A percentile compares a stretch with the other conserved stretches of the same genome.
These are phyloP conservation scores for Alternaria tenuissima DNA, from an alignment of 2,329 filamentous ascomycete genomes.

Conservation along the genomic window DNA sequence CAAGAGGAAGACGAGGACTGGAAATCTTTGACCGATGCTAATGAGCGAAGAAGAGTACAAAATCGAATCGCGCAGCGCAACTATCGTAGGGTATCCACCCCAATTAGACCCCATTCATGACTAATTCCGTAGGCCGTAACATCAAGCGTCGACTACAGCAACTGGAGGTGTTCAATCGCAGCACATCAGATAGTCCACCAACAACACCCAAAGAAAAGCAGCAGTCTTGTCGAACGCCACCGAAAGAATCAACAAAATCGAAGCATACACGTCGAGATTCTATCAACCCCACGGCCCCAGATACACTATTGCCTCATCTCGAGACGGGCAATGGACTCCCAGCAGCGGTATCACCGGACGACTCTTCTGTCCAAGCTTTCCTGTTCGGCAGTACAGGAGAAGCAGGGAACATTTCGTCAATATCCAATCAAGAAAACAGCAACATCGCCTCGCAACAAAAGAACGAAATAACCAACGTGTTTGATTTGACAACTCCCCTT, in stretches of 20 bases:
- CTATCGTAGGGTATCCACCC: conserved; percentile 2
- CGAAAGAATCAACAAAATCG: background rate
- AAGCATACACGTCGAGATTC: background rate
- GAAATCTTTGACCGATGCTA: conserved; percentile 9
- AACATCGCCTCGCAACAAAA: background rate
- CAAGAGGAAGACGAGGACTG: conserved; percentile 1
- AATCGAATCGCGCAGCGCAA: conserved; percentile 13
- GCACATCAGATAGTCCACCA: background rate
- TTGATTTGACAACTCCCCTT: background rate
- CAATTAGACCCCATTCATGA: background rate
- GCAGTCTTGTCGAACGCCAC: background rate
- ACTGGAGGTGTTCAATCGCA: conserved; percentile 4
- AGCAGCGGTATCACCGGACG: background rate
- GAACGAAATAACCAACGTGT: background rate
- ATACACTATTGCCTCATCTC: background rate
- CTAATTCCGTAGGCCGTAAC: conserved; percentile 11
- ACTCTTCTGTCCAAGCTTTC: background rate
- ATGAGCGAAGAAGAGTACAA: conserved; percentile 10
- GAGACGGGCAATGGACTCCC: background rate
- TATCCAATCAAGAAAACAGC: background rate
- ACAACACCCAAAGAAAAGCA: background rate
- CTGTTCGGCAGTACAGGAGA: background rate
- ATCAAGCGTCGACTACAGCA: conserved; percentile 8
- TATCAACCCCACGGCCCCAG: background rate
- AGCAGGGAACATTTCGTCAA: background rate